Evolutionary conservation across 2,329 filamentous ascomycete genomes (phyloP).

Genomic region (Botrytis pseudocinerea): DNA sequence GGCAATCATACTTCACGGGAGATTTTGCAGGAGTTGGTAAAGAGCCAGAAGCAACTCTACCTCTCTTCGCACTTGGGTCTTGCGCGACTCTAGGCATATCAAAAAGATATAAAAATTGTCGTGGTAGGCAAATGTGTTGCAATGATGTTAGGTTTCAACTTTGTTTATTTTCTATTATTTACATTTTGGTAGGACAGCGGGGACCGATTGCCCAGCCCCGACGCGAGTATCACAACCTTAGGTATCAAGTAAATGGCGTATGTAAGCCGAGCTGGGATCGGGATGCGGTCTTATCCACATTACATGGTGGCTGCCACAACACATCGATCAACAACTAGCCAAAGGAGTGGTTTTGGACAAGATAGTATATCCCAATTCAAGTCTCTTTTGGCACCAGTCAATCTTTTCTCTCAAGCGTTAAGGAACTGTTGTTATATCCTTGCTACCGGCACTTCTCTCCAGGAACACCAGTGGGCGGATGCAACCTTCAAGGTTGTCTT

Average conservation of each 20-base stretch:
- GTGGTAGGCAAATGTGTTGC: neutral
- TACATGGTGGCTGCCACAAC: neutral
- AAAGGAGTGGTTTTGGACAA: neutral
- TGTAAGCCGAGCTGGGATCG: neutral
- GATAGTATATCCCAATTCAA: neutral
- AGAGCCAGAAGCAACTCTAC: conserved; percentile 44
- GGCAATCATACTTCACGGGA: conserved; percentile 39
- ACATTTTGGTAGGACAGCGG: conserved; percentile 6
- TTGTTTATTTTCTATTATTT: conserved; percentile 25
- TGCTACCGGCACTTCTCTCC: neutral
- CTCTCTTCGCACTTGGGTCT: conserved; percentile 45
- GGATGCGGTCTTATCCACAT: neutral
- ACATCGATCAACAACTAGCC: neutral
- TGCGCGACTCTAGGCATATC: conserved; percentile 58
- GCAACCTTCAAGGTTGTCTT: neutral
- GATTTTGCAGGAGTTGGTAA: conserved; percentile 41
- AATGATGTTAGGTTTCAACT: neutral
- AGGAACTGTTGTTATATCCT: neutral
- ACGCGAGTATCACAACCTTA: neutral
- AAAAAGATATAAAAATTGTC: neutral
- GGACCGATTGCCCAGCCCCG: neutral
- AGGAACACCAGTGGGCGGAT: neutral
- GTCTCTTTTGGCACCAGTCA: neutral
- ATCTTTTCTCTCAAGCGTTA: neutral
- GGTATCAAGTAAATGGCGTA: neutral